These are phyloP conservation scores for Suhomyces bokatorum DNA, from an alignment of 1,139 yeast species.

Conservation along the genomic window DNA sequence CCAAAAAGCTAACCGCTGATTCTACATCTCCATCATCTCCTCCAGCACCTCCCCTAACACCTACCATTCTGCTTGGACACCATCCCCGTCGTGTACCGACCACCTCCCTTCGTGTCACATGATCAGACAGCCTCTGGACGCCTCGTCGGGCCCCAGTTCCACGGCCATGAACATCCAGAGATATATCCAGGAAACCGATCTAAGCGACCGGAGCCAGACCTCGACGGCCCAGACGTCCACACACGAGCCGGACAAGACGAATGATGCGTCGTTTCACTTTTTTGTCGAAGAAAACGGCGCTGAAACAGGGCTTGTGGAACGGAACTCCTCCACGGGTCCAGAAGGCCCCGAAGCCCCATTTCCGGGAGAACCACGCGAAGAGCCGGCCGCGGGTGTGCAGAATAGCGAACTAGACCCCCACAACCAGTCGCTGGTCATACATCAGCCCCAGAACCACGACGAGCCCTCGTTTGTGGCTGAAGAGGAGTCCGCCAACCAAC, in stretches of 20 bases:
- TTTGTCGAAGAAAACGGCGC: background rate
- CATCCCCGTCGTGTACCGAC: background rate
- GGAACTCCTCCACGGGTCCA: background rate
- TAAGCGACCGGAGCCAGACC: slow-evolving; percentile 20
- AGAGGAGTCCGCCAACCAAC: slow-evolving; percentile 1
- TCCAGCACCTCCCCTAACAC: background rate
- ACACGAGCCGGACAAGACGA: slow-evolving; percentile 12
- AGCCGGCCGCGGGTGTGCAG: background rate
- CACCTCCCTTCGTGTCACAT: background rate
- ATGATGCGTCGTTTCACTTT: slow-evolving; percentile 13
- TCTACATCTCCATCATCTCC: background rate
- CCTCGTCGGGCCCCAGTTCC: slow-evolving; percentile 23
- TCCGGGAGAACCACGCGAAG: background rate
- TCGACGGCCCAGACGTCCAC: slow-evolving; percentile 20
- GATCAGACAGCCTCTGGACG: slow-evolving; percentile 22
- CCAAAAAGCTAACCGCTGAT: background rate
- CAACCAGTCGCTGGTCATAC: background rate
- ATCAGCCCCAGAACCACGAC: no score
- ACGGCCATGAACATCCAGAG: slow-evolving; percentile 26
- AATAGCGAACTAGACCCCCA: background rate
- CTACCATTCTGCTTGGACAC: background rate
- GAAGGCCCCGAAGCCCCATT: background rate
- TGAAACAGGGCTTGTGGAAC: background rate
- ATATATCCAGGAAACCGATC: slow-evolving; percentile 28
- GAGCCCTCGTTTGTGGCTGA: background rate